These are phyloP conservation scores for Bruguiera hainesii DNA, from an alignment of 441 rosid genomes.

Conservation along the genomic window DNA sequence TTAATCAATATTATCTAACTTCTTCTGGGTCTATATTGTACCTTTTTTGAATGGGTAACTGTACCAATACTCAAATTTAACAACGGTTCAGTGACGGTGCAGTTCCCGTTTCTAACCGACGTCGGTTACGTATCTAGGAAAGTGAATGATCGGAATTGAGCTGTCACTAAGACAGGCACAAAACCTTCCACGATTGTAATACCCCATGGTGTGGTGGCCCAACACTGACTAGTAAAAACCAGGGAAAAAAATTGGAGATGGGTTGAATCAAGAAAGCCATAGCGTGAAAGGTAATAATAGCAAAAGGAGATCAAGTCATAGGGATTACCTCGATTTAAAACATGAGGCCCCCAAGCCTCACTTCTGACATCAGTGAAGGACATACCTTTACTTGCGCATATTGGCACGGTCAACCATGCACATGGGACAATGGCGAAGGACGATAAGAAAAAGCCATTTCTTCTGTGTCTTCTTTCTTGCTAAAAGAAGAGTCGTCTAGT, in stretches of 20 bases:
- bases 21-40: too few relatives aligned
- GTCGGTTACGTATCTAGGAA: too few relatives aligned
- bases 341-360: neutral
- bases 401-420: neutral
- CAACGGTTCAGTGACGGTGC: too few relatives aligned
- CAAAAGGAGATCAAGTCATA: neutral
- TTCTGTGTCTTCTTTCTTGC: constrained; percentile 1
- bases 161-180: too few relatives aligned
- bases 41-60: too few relatives aligned
- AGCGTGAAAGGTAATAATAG: constrained; percentile 17
- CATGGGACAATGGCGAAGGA: neutral
- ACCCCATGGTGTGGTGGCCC: constrained; percentile 5
- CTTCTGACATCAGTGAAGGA: constrained; percentile 8
- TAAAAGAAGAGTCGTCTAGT: neutral
- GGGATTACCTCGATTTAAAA: constrained; percentile 13
- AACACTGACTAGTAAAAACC: constrained; percentile 1
- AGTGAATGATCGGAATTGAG: too few relatives aligned
- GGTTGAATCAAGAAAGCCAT: constrained; percentile 3
- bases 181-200: neutral
- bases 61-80: too few relatives aligned
- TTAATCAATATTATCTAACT: too few relatives aligned
- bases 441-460: constrained; percentile 1
- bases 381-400: neutral
- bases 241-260: neutral
- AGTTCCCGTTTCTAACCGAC: too few relatives aligned